A percentile compares a stretch with the other conserved stretches of the same genome.
Conservation (phyloP, 352 stramenopile species). For the Vaucheria bursata region DNA sequence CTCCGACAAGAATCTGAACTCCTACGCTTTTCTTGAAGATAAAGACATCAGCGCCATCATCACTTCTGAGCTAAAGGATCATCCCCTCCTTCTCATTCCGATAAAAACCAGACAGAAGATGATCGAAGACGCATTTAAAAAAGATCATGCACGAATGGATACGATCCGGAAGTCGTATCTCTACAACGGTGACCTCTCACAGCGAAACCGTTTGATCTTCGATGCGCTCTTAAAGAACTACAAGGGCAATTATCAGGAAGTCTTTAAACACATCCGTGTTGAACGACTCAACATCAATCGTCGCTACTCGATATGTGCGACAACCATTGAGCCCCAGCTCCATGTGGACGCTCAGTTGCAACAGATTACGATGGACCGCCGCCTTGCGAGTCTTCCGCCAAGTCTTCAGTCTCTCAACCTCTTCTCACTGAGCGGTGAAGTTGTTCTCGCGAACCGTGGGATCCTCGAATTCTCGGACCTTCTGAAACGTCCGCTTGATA, state of each 20-base stretch:
- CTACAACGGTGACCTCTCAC: not conserved
- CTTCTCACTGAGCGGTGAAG: not conserved
- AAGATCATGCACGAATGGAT: not conserved
- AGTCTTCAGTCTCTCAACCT: not conserved
- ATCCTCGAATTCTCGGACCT: not conserved
- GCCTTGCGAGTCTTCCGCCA: not conserved
- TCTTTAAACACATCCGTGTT: not conserved
- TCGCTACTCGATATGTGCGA: not conserved
- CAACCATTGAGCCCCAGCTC: not conserved
- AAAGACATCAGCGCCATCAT: slow-evolving; percentile 6
- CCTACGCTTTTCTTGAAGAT: not conserved
- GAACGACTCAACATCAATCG: not conserved
- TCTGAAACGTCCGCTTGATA: not conserved
- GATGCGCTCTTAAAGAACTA: slow-evolving; percentile 1
- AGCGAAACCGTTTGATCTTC: not conserved
- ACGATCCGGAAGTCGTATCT: not conserved
- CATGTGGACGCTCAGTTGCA: not conserved
- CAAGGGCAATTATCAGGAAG: not conserved
- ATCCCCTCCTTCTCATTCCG: not conserved
- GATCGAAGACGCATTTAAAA: not conserved
- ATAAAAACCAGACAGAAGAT: not conserved
- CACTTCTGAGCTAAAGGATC: not conserved
- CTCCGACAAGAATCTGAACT: not conserved
- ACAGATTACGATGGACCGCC: not conserved
- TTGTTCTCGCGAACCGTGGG: not conserved